Base-by-base conservation (phyloP, 768 basidiomycete genomes). In the Mycena capillaripes region DNA sequence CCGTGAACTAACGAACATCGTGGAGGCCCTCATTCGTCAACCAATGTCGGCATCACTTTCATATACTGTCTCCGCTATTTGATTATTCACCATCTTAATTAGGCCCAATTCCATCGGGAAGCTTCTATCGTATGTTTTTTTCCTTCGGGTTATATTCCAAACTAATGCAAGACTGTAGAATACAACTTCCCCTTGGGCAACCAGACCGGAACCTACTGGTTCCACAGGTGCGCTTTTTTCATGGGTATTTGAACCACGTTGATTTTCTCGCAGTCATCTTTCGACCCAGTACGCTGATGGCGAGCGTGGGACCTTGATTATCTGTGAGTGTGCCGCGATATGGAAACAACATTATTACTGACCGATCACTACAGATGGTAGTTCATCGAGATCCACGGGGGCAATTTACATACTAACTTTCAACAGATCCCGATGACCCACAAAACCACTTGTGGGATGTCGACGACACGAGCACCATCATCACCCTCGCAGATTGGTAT, bases 391-490 rank as follows among this genome's bases (percentile, higher is more conserved):
- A 27, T 52, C 1, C 65, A 36, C 25, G 11, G 34, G 11, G 34
- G 9, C 11, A 11, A 25, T 11, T 25, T 19, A 16, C 9, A 19
- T 56, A 17, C 12, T 40, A 32, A 23, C 10, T 3, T 58, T 50
- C 40, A 30, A 29, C 42, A 70, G 78, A 84, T 53, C 79, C 78
- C 17, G 27, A 79, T 12, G 82, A 84, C 65, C 83, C 83, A 4
- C 76, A 78, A 4, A 44, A 50, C 27, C 27, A 48, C 42, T 50
- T 83, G 8, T 83, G 82, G 66, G 83, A 84, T 52, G 65, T 80
- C 9, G 82, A 82, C 67, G 76, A 82, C 58, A 82, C 74, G 64
- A 40, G 57, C 21, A 80, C 80, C 17, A 69, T 87, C 38, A 83
- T 85, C 59, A 77, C 78, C 1, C 67, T 77, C 16, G 71, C 71